Percentiles rank a stretch among this genome's conserved stretches.
Evolutionary conservation across 108 stramenopile species (phyloP).

Genomic region (Cyclostephanos invisitatus): DNA sequence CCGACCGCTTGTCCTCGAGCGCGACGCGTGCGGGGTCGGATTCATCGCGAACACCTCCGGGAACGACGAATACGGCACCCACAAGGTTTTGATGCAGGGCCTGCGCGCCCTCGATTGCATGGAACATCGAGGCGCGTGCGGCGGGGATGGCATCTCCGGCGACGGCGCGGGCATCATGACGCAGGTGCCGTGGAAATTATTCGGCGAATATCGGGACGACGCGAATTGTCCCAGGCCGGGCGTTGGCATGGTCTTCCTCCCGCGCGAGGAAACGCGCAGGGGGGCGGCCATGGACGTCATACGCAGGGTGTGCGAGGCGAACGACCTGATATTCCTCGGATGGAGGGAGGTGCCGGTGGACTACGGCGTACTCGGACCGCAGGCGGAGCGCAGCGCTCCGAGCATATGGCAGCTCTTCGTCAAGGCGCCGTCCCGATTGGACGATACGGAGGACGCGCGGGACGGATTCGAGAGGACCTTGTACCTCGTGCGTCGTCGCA

Average conservation of each 20-base stretch:
- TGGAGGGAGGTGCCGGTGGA: constrained; percentile 91
- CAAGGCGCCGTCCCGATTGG: constrained; percentile 74
- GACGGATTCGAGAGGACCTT: constrained; percentile 96
- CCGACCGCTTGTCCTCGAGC: constrained; percentile 77
- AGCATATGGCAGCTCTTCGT: constrained; percentile 95
- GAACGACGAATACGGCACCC: constrained; percentile 74
- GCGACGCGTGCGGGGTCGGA: constrained; percentile 98
- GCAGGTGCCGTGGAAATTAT: constrained; percentile 93
- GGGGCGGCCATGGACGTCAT: constrained; percentile 72
- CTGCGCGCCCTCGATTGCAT: constrained; percentile 82
- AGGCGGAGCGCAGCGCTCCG: constrained; percentile 72
- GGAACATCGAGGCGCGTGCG: constrained; percentile 90
- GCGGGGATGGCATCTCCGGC: constrained; percentile 85
- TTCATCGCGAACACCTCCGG: constrained; percentile 86
- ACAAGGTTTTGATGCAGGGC: constrained; percentile 75
- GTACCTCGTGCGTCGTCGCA: constrained; percentile 85
- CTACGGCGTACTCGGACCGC: constrained; percentile 65
- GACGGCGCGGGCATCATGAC: constrained; percentile 97
- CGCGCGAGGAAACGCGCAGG: constrained; percentile 75
- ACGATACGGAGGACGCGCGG: constrained; percentile 64
- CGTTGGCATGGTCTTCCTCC: constrained; percentile 94
- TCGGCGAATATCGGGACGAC: constrained; percentile 64
- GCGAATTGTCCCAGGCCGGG: constrained; percentile 69
- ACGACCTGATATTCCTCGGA: constrained; percentile 87
- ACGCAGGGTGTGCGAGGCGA: constrained; percentile 77